Evolutionary conservation across 257 asterid genomes (phyloP).

Genomic region (Nyctanthes arbortristis): DNA sequence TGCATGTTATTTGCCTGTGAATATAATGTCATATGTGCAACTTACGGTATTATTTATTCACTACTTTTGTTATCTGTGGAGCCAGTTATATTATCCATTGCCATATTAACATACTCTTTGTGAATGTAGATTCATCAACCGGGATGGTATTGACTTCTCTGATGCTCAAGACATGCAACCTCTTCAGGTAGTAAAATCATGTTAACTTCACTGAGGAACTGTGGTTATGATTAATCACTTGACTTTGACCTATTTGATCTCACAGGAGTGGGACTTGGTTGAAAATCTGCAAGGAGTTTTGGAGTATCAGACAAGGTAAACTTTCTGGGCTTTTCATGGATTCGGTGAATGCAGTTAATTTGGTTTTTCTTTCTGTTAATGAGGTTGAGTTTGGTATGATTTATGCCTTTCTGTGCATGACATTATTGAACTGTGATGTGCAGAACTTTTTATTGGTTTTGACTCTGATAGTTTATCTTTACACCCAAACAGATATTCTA

Average conservation of each 20-base stretch:
- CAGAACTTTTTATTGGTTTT: slow-evolving; percentile 5
- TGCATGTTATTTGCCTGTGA: slow-evolving; percentile 17
- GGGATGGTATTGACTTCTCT: slow-evolving; percentile 94
- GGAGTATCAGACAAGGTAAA: slow-evolving; percentile 93
- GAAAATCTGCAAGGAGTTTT: slow-evolving; percentile 88
- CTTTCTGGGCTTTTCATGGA: slow-evolving; percentile 13
- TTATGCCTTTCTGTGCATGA: neutral
- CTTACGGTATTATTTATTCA: neutral
- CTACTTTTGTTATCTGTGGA: neutral
- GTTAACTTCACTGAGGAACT: slow-evolving; percentile 13
- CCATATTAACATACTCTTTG: slow-evolving; percentile 15
- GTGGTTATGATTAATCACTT: slow-evolving; percentile 1
- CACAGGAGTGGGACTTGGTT: slow-evolving; percentile 93
- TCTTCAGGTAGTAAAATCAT: slow-evolving; percentile 61
- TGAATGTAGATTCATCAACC: slow-evolving; percentile 73
- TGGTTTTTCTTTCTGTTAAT: slow-evolving; percentile 1
- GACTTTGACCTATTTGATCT: slow-evolving; percentile 27
- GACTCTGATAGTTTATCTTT: slow-evolving; percentile 11
- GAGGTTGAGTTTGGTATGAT: neutral
- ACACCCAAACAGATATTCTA: slow-evolving; percentile 67
- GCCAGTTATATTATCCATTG: slow-evolving; percentile 6
- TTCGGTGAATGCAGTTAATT: slow-evolving; percentile 15
- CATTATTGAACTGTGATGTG: neutral
- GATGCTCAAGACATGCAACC: slow-evolving; percentile 94
- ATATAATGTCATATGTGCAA: neutral